Evolutionary conservation across 148 eudicot genomes (phyloP).

Genomic region (Agrostemma githago): DNA sequence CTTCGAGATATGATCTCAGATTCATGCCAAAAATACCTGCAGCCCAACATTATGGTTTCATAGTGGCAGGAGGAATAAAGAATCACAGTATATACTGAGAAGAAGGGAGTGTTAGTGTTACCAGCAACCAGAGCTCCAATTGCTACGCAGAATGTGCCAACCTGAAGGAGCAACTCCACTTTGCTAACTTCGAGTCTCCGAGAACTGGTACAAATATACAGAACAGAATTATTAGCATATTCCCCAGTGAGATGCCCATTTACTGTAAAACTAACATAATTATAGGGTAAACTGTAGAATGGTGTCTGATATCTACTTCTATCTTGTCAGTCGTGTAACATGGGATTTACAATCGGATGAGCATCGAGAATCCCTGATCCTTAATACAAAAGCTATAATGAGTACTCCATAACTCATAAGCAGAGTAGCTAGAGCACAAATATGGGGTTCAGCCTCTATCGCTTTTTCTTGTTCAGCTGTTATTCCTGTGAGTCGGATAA

Average conservation of each 20-base stretch:
- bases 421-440: background rate
- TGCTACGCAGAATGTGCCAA: conserved; percentile 85
- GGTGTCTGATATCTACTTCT: background rate
- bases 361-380: background rate
- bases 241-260: background rate
- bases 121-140: conserved; percentile 96
- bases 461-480: background rate
- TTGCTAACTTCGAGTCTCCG: conserved; percentile 96
- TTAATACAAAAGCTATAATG: background rate
- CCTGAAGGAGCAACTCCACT: conserved; percentile 97
- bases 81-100: background rate
- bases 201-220: conserved; percentile 45
- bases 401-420: background rate
- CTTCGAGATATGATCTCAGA: conserved; percentile 93
- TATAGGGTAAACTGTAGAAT: background rate
- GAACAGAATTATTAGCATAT: conserved; percentile 8
- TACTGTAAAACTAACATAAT: background rate
- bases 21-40: conserved; percentile 99
- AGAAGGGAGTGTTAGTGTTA: conserved; percentile 14
- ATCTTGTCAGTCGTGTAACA: background rate
- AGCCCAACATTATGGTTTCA: conserved; percentile 10
- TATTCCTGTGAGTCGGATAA: background rate
- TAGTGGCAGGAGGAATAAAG: background rate
- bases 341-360: too few relatives aligned
- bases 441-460: background rate